Percentiles rank a stretch among this genome's conserved stretches.
Conservation (phyloP, 139 green algal genomes). For the Micractinium sp. region DNA sequence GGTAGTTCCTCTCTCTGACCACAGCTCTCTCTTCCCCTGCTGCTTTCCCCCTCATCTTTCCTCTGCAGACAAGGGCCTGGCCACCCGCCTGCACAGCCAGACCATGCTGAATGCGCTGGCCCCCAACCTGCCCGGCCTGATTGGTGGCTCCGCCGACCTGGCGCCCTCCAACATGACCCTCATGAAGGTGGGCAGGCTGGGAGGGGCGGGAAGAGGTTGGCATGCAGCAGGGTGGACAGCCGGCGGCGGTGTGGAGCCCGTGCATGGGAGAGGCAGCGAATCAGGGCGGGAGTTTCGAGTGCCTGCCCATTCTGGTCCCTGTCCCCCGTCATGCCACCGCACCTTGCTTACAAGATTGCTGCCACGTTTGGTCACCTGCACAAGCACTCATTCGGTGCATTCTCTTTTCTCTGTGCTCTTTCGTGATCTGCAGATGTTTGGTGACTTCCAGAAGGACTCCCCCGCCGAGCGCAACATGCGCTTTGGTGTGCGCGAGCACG, state of each 20-base stretch:
- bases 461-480: conserved; percentile 96
- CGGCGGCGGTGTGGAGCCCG: too few relatives aligned
- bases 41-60: not conserved
- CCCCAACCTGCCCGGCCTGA: conserved; percentile 89
- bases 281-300: too few relatives aligned
- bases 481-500: conserved; percentile 99
- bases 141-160: conserved; percentile 97
- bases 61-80: conserved; percentile 89
- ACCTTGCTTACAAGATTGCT: too few relatives aligned
- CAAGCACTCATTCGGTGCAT: too few relatives aligned
- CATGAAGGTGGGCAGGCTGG: conserved; percentile 85
- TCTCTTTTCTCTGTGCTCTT: not conserved
- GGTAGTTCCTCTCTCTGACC: too few relatives aligned
- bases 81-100: conserved; percentile 96
- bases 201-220: not conserved
- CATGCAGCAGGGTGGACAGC: not conserved
- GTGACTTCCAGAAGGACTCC: conserved; percentile 97
- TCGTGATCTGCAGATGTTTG: conserved; percentile 58
- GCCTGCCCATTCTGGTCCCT: too few relatives aligned
- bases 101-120: conserved; percentile 97
- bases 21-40: not conserved
- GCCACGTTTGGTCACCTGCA: not conserved
- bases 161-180: conserved; percentile 99
- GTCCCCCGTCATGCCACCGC: too few relatives aligned
- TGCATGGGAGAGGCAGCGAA: too few relatives aligned